A percentile compares a stretch with the other conserved stretches of the same genome.
phyloP scores from a whole-genome alignment of 768 basidiomycete genomes.

The Austroboletus festivus region DNA sequence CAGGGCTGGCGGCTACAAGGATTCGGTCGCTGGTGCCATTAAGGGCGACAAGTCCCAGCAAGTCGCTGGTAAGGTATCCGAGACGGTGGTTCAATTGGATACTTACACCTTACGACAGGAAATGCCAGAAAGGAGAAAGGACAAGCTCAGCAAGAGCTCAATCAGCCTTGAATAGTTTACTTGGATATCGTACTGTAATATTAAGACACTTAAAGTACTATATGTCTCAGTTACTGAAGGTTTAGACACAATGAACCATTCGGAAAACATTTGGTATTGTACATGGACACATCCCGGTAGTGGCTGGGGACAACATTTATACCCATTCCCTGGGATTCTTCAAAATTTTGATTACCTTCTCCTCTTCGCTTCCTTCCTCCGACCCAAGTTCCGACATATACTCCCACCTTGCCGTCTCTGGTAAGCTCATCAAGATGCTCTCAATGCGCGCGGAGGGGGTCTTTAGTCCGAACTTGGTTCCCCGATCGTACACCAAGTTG shows the following conservation, averaged over 20 bases:
- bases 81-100: not conserved
- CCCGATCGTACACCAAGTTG: conserved; percentile 82
- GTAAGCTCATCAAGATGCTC: conserved; percentile 87
- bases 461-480: conserved; percentile 82
- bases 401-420: conserved; percentile 87
- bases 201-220: not conserved
- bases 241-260: too few relatives aligned
- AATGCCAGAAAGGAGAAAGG: conserved; percentile 56
- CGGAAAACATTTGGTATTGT: too few relatives aligned
- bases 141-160: conserved; percentile 48
- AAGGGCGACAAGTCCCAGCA: conserved; percentile 56
- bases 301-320: not conserved
- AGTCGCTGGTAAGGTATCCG: conserved; percentile 36
- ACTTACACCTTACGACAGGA: conserved; percentile 34
- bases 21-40: conserved; percentile 52
- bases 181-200: not conserved
- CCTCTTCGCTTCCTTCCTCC: conserved; percentile 63
- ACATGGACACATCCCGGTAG: too few relatives aligned
- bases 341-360: conserved; percentile 56
- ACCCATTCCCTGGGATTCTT: conserved; percentile 67
- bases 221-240: too few relatives aligned
- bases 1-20: conserved; percentile 47
- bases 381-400: conserved; percentile 76
- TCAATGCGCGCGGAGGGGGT: conserved; percentile 86
- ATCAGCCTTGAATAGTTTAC: conserved; percentile 32